Evolutionary conservation across 164 flowering plant species (phyloP).

Genomic region (Tetrastigma voinierianum): DNA sequence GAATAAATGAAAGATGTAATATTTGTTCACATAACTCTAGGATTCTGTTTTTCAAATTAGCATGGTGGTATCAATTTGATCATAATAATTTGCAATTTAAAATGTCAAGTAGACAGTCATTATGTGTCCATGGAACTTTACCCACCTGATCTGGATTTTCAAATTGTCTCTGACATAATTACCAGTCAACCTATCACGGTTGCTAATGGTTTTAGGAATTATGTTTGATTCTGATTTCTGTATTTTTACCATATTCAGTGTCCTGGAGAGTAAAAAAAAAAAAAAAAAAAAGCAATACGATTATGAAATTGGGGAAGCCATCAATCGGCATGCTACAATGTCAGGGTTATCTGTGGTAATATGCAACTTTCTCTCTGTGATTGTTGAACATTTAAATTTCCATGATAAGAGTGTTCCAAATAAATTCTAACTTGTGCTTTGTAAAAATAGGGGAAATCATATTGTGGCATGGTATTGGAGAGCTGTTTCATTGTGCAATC

Average conservation of each 20-base stretch:
- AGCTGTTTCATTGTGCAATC: constrained; percentile 97
- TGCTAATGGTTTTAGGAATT: background rate
- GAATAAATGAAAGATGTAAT: no score
- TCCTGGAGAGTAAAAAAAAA: no score
- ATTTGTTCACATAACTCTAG: no score
- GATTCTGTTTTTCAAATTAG: no score
- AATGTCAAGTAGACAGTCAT: no score
- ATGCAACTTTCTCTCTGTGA: background rate
- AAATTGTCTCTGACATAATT: no score
- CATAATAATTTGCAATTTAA: no score
- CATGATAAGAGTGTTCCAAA: background rate
- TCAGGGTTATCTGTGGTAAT: constrained; percentile 94
- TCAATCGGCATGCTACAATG: constrained; percentile 92
- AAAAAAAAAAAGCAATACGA: no score
- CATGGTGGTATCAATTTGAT: no score
- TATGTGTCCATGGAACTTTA: no score
- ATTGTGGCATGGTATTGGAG: constrained; percentile 97
- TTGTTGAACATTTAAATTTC: background rate
- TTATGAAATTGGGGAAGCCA: constrained; percentile 95
- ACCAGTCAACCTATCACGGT: no score
- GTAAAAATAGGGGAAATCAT: constrained; percentile 72
- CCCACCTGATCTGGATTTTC: no score
- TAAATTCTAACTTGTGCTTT: constrained; percentile 1
- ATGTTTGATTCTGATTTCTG: background rate
- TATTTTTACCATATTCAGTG: constrained; percentile 37